Conservation (phyloP, 352 stramenopile species). For the Sclerospora graminicola region DNA sequence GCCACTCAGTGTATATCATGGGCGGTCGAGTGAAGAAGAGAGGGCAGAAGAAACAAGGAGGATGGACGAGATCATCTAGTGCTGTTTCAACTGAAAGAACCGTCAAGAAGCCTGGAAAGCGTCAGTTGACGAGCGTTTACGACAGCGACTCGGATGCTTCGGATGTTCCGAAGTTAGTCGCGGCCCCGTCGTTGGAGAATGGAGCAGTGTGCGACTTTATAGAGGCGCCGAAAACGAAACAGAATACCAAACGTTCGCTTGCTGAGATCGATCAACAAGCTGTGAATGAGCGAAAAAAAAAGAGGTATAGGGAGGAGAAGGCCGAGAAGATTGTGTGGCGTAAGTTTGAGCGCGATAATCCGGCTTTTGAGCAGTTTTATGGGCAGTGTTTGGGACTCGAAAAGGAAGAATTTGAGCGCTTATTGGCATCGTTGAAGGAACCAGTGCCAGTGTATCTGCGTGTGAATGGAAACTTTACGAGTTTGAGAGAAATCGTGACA, state of each 20-base stretch:
- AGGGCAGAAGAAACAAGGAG: conserved; percentile 15
- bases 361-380: conserved; percentile 80
- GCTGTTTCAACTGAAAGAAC: neutral
- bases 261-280: conserved; percentile 47
- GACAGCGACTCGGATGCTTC: conserved; percentile 40
- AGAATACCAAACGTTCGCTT: conserved; percentile 36
- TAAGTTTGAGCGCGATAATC: conserved; percentile 81
- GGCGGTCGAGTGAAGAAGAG: conserved; percentile 33
- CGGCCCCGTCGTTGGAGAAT: conserved; percentile 46
- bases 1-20: conserved; percentile 11
- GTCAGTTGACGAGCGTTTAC: conserved; percentile 16
- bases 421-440: conserved; percentile 68
- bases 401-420: conserved; percentile 65
- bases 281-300: conserved; percentile 47
- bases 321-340: conserved; percentile 83
- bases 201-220: conserved; percentile 54
- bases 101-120: conserved; percentile 2
- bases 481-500: conserved; percentile 69
- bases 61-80: neutral
- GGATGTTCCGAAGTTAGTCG: conserved; percentile 18
- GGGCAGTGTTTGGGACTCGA: conserved; percentile 52
- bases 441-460: conserved; percentile 79
- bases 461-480: conserved; percentile 79
- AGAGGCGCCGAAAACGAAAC: conserved; percentile 26
- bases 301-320: conserved; percentile 48